These are phyloP conservation scores for Rhynchosporium secalis DNA, from an alignment of 2,329 filamentous ascomycete genomes.

Conservation along the genomic window DNA sequence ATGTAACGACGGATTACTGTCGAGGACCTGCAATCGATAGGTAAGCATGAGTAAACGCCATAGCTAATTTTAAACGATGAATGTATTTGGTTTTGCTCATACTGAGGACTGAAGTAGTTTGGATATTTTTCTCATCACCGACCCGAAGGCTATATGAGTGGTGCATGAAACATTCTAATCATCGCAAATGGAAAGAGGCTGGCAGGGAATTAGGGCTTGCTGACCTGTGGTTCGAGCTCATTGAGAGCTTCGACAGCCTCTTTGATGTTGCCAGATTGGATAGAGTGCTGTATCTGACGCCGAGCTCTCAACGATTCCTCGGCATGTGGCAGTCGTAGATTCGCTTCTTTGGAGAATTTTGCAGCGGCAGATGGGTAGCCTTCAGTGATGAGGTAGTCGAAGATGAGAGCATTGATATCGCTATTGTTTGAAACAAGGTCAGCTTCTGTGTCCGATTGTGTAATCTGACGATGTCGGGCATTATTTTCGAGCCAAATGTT, in stretches of 20 bases:
- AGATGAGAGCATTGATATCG: slow-evolving; percentile 91
- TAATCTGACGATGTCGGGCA: background rate
- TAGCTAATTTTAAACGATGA: slow-evolving; percentile 24
- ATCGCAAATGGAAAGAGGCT: slow-evolving; percentile 53
- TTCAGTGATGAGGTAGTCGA: slow-evolving; percentile 96
- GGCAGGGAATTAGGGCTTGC: slow-evolving; percentile 40
- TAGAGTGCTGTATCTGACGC: slow-evolving; percentile 80
- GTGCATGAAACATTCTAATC: slow-evolving; percentile 99
- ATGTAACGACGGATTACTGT: slow-evolving; percentile 78
- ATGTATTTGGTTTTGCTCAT: slow-evolving; percentile 59
- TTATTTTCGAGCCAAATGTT: slow-evolving; percentile 42
- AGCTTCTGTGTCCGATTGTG: slow-evolving; percentile 13
- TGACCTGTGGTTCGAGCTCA: slow-evolving; percentile 86
- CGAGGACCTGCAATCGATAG: slow-evolving; percentile 68
- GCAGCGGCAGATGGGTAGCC: slow-evolving; percentile 91
- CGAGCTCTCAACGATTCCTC: slow-evolving; percentile 72
- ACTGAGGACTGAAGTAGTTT: slow-evolving; percentile 70
- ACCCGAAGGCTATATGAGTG: slow-evolving; percentile 92
- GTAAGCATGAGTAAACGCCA: slow-evolving; percentile 23
- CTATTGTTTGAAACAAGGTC: slow-evolving; percentile 49
- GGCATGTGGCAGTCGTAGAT: slow-evolving; percentile 73
- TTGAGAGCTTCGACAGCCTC: slow-evolving; percentile 85
- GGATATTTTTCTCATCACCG: slow-evolving; percentile 83
- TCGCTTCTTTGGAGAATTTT: slow-evolving; percentile 92
- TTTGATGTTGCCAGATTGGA: slow-evolving; percentile 83